Percentiles rank a stretch among this genome's conserved stretches.
These are phyloP conservation scores for Mortierella claussenii DNA, from an alignment of 192 early-diverging fungal genomes.

Conservation along the genomic window DNA sequence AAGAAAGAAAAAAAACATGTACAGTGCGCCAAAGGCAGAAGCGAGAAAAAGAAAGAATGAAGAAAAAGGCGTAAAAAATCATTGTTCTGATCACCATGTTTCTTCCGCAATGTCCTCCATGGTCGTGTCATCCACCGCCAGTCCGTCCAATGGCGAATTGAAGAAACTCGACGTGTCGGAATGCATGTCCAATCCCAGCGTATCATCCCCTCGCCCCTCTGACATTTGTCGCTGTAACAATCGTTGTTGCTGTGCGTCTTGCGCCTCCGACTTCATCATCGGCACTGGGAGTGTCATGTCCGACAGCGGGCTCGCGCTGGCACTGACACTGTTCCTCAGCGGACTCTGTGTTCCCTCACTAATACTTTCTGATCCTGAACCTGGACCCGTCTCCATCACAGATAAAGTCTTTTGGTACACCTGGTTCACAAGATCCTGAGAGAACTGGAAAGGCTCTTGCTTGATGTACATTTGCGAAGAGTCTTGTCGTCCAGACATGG, in stretches of 20 bases:
- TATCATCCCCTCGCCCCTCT: slow-evolving; percentile 11
- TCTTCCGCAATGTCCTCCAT: slow-evolving; percentile 50
- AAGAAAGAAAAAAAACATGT: slow-evolving; percentile 5
- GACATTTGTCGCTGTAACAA: slow-evolving; percentile 25
- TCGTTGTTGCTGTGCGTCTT: slow-evolving; percentile 21
- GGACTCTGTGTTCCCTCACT: slow-evolving; percentile 11
- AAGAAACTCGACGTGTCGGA: slow-evolving; percentile 27
- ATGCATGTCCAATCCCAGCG: slow-evolving; percentile 19
- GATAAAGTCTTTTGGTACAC: slow-evolving; percentile 51
- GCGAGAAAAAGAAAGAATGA: not conserved
- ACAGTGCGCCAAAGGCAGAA: too few relatives aligned
- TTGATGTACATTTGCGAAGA: slow-evolving; percentile 27
- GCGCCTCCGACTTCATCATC: slow-evolving; percentile 16
- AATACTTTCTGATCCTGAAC: too few relatives aligned
- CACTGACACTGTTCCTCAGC: slow-evolving; percentile 1
- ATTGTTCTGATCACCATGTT: slow-evolving; percentile 35
- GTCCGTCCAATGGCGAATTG: slow-evolving; percentile 45
- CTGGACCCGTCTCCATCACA: slow-evolving; percentile 27
- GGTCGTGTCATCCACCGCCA: slow-evolving; percentile 35
- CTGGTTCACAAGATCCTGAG: slow-evolving; percentile 46
- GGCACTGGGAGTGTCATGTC: slow-evolving; percentile 42
- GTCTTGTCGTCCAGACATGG: slow-evolving; percentile 12
- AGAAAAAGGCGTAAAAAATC: slow-evolving; percentile 2
- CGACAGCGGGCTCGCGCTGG: slow-evolving; percentile 31
- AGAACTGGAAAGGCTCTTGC: slow-evolving; percentile 48